Percentiles rank a stretch among this genome's conserved stretches.
These are phyloP conservation scores for Dendryphion nanum DNA, from an alignment of 2,329 filamentous ascomycete genomes.

Conservation along the genomic window DNA sequence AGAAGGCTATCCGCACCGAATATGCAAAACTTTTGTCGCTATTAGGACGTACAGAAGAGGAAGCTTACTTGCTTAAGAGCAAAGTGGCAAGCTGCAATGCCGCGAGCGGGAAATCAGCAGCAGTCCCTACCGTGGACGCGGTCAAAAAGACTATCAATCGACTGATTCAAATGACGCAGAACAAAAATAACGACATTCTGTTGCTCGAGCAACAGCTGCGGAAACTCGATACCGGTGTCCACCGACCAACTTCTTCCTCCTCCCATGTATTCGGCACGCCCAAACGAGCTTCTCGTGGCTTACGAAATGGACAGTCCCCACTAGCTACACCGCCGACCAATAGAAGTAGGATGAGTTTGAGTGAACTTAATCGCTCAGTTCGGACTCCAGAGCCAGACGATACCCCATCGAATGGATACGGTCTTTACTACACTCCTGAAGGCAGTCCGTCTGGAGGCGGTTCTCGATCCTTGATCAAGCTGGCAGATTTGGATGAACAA, in stretches of 20 bases:
- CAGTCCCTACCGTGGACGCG: constrained; percentile 81
- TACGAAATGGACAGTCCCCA: constrained; percentile 18
- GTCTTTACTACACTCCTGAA: constrained; percentile 35
- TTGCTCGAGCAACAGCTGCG: constrained; percentile 85
- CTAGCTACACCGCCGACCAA: constrained; percentile 38
- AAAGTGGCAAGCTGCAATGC: constrained; percentile 62
- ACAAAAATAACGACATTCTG: constrained; percentile 86
- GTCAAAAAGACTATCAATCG: constrained; percentile 88
- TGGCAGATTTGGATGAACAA: constrained; percentile 41
- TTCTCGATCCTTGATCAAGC: constrained; percentile 30
- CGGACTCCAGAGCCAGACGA: constrained; percentile 28
- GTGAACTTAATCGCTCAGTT: constrained; percentile 26
- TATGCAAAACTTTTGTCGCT: constrained; percentile 72
- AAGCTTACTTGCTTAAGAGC: constrained; percentile 73
- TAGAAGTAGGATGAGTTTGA: constrained; percentile 31
- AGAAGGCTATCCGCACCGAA: constrained; percentile 77
- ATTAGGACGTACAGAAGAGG: constrained; percentile 77
- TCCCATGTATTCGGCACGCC: constrained; percentile 14
- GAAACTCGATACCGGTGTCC: constrained; percentile 51
- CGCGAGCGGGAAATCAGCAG: constrained; percentile 44
- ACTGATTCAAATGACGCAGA: constrained; percentile 90
- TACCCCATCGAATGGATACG: constrained; percentile 29
- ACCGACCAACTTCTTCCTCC: constrained; percentile 23
- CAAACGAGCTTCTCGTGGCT: constrained; percentile 15
- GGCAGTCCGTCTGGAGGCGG: constrained; percentile 14